Evolutionary conservation across 2,329 filamentous ascomycete genomes (phyloP), one percentile per base, ranked within the genome.

Genomic region (Colletotrichum melonis): DNA sequence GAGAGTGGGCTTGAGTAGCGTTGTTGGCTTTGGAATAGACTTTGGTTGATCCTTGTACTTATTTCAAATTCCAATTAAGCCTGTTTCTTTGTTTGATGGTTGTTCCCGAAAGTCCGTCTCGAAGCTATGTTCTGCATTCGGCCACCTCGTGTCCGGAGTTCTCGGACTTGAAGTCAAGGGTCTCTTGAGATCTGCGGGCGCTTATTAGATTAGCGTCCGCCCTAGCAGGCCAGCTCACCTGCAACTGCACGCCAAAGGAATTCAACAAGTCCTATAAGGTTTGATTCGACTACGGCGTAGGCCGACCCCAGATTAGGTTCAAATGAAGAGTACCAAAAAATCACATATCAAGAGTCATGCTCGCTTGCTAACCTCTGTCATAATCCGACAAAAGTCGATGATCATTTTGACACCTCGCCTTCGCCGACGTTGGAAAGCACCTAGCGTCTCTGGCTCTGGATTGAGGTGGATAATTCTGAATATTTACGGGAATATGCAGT

Each of bases 71-170:
- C 7, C 30, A 57, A 30, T 24, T 67, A 38, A 63, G 28, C 9
- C 30, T 70, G 59, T 55, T 65, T 62, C 5, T 11, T 28, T 49
- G 46, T 56, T 46, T 59, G 58, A 32, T 49, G 30, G 28, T 38
- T 16, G 30, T 19, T 30, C 16, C 24, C 4, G 16, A 14, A 19
- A n/a, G 42, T n/a, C 64, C 62, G 9, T 35, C 24, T 9, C 6
- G 24, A 28, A 42, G 24, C 38, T 49, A 26, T 26, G 58, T 16
- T 30, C 30, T 49, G n/a, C 46, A 55, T 56, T 12, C 19, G 11
- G 8, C 19, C 19, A 22, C 24, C 38, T 63, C 52, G 58, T 72
- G 58, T 32, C 65, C 65, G 65, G 69, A 30, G 14, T 32, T 9
- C 16, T 52, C 69, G 69, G 52, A 22, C 9, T 14, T n/a, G 2